Evolutionary conservation across 2,329 filamentous ascomycete species (phyloP).

Genomic region (Trichoderma brevicompactum): DNA sequence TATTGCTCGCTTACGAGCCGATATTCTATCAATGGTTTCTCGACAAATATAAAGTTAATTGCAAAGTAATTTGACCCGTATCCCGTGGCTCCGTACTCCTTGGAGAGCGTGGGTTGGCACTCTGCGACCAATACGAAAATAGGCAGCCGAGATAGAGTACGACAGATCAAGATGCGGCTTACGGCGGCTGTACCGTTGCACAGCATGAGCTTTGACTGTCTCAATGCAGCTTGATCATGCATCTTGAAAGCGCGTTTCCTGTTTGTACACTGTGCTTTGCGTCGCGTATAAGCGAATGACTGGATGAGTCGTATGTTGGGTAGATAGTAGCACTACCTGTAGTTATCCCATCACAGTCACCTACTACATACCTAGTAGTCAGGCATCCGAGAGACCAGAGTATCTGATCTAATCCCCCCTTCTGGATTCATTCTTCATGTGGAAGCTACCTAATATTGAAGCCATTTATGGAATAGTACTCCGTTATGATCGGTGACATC

Average conservation of each 20-base stretch:
- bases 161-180: neutral
- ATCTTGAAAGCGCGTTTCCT: neutral
- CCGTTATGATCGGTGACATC: neutral
- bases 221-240: neutral
- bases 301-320: neutral
- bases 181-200: constrained; percentile 3
- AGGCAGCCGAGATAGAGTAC: neutral
- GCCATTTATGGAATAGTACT: neutral
- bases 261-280: neutral
- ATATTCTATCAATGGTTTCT: neutral
- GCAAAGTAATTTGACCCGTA: neutral
- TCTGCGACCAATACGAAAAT: neutral
- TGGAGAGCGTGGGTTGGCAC: neutral
- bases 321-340: too few relatives aligned
- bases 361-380: too few relatives aligned
- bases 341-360: too few relatives aligned
- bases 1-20: neutral
- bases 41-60: neutral
- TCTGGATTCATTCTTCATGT: neutral
- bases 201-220: neutral
- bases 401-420: too few relatives aligned
- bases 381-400: too few relatives aligned
- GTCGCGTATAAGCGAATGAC: neutral
- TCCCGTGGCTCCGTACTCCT: too few relatives aligned
- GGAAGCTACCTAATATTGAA: neutral